Conservation (phyloP, 1,284 basidiomycete genomes). For the Ceratobasidium sp. region DNA sequence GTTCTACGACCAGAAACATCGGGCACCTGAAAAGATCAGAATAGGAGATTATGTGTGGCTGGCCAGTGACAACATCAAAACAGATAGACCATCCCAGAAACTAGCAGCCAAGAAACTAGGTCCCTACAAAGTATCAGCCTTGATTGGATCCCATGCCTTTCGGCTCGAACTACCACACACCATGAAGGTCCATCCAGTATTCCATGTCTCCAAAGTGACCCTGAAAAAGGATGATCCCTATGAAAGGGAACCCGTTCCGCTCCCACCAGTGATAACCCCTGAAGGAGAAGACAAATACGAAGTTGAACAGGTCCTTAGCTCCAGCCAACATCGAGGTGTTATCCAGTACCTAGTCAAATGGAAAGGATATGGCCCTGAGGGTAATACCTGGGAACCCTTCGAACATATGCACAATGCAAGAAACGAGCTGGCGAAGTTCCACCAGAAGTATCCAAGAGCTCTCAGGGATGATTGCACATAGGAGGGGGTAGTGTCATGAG, state of each 20-base stretch:
- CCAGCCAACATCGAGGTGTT: background rate
- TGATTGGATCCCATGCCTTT: conserved; percentile 37
- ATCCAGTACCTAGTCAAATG: conserved; percentile 11
- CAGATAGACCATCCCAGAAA: conserved; percentile 49
- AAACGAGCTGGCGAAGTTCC: too few species aligned
- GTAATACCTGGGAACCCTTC: conserved; percentile 17
- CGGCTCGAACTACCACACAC: conserved; percentile 49
- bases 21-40: conserved; percentile 32
- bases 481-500: too few species aligned
- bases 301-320: conserved; percentile 48
- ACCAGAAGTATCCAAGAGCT: too few species aligned
- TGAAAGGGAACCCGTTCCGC: background rate
- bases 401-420: background rate
- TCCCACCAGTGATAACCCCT: conserved; percentile 41
- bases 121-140: conserved; percentile 47
- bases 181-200: conserved; percentile 52
- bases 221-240: background rate
- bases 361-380: conserved; percentile 3
- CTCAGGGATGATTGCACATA: too few species aligned
- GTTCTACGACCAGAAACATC: background rate
- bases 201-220: conserved; percentile 50
- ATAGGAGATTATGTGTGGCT: conserved; percentile 50
- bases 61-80: conserved; percentile 48
- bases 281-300: conserved; percentile 46
- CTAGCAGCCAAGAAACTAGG: conserved; percentile 48